These are phyloP conservation scores for Rhizopogon vesiculosus DNA, from an alignment of 768 basidiomycete species.

Conservation along the genomic window DNA sequence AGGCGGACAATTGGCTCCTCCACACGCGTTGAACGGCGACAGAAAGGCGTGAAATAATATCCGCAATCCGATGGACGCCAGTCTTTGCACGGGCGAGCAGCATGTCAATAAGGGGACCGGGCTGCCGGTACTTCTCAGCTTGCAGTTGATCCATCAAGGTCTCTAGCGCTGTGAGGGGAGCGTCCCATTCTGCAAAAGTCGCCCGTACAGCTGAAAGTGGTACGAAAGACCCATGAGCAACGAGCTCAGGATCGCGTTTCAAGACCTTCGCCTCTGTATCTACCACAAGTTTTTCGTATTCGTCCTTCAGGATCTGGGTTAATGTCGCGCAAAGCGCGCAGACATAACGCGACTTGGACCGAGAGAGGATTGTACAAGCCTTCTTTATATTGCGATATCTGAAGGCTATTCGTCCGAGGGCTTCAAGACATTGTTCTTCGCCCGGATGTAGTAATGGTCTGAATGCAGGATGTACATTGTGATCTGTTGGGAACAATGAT, in stretches of 20 bases:
- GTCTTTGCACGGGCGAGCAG: slow-evolving; percentile 68
- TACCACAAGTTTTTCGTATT: slow-evolving; percentile 77
- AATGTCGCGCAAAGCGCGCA: slow-evolving; percentile 75
- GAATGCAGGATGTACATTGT: slow-evolving; percentile 60
- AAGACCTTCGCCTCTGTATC: slow-evolving; percentile 80
- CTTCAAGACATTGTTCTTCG: slow-evolving; percentile 80
- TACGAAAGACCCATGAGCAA: slow-evolving; percentile 78
- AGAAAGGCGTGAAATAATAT: slow-evolving; percentile 68
- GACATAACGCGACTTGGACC: slow-evolving; percentile 68
- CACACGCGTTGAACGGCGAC: slow-evolving; percentile 77
- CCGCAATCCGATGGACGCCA: slow-evolving; percentile 71
- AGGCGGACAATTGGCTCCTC: slow-evolving; percentile 78
- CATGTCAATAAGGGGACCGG: slow-evolving; percentile 80
- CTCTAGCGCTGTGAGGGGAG: slow-evolving; percentile 71
- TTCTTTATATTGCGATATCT: slow-evolving; percentile 71
- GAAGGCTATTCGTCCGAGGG: slow-evolving; percentile 67
- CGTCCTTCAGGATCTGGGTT: slow-evolving; percentile 66
- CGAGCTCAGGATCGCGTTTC: slow-evolving; percentile 66
- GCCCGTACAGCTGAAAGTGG: slow-evolving; percentile 83
- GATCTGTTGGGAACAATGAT: slow-evolving; percentile 66
- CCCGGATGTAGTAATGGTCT: slow-evolving; percentile 79
- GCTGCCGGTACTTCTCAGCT: slow-evolving; percentile 45
- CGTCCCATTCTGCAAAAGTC: slow-evolving; percentile 84
- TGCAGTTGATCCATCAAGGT: slow-evolving; percentile 61
- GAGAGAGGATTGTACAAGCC: slow-evolving; percentile 45